Evolutionary conservation across 495 filamentous ascomycete genomes (phyloP).

Genomic region (Aspergillus olivimuriae): DNA sequence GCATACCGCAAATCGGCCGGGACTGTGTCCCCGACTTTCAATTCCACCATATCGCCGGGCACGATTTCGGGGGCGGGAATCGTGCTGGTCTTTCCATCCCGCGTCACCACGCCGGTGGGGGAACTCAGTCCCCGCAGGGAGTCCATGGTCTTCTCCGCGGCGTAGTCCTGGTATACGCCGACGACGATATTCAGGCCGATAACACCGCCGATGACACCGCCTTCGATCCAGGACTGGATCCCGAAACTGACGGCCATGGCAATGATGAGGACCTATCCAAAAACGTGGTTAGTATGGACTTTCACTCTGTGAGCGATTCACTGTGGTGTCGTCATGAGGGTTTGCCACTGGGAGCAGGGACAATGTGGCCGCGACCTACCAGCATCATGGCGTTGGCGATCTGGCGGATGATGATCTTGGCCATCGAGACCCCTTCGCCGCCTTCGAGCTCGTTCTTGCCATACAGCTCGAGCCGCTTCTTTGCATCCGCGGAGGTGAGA

Average conservation of each 20-base stretch:
- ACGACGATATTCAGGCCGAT: constrained; percentile 62
- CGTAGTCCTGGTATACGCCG: constrained; percentile 66
- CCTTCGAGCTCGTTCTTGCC: constrained; percentile 59
- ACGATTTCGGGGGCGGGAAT: constrained; percentile 52
- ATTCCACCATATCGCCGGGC: constrained; percentile 60
- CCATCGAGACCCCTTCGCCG: constrained; percentile 49
- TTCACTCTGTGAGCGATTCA: too few relatives aligned
- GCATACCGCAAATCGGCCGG: constrained; percentile 59
- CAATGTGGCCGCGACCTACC: constrained; percentile 20
- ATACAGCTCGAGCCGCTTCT: constrained; percentile 47
- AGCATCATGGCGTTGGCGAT: constrained; percentile 65
- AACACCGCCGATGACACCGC: constrained; percentile 59
- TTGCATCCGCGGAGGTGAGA: constrained; percentile 49
- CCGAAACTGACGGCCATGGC: constrained; percentile 67
- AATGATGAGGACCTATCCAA: constrained; percentile 53
- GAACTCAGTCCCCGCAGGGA: constrained; percentile 58
- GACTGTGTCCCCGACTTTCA: constrained; percentile 80
- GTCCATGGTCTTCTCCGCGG: constrained; percentile 72
- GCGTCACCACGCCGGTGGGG: constrained; percentile 52
- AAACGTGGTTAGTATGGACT: constrained; percentile 5
- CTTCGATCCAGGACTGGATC: constrained; percentile 65
- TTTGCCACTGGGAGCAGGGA: too few relatives aligned
- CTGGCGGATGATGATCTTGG: constrained; percentile 54
- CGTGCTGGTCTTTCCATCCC: constrained; percentile 45
- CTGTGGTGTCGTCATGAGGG: too few relatives aligned